phyloP scores from a whole-genome alignment of 768 basidiomycete genomes.

The Gloeophyllum trabeum region DNA sequence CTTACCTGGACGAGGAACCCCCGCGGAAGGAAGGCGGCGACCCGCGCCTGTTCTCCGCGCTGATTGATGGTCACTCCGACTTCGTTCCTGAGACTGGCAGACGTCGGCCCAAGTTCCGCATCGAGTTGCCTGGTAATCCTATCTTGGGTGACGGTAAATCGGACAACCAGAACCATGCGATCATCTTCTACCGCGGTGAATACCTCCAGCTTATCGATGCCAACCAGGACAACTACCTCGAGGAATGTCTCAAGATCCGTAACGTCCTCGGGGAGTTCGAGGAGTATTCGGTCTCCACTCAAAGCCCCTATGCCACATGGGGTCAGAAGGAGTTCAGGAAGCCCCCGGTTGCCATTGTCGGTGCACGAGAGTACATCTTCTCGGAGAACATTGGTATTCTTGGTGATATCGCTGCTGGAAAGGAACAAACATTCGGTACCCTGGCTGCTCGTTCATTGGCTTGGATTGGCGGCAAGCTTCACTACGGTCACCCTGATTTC shows the following conservation, averaged over 20 bases:
- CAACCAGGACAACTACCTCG: constrained; percentile 99
- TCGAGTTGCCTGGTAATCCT: constrained; percentile 97
- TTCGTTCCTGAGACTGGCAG: constrained; percentile 83
- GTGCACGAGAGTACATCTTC: constrained; percentile 99
- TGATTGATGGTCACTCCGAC: constrained; percentile 98
- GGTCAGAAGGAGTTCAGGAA: constrained; percentile 81
- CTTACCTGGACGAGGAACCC: constrained; percentile 95
- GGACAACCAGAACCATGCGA: constrained; percentile 99
- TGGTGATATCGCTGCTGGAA: constrained; percentile 96
- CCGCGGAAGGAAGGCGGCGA: constrained; percentile 92
- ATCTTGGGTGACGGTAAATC: constrained; percentile 99
- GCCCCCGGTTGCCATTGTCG: constrained; percentile 91
- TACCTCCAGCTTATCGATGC: constrained; percentile 99
- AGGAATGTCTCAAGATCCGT: constrained; percentile 98
- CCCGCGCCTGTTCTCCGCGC: constrained; percentile 86
- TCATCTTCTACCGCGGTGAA: constrained; percentile 98
- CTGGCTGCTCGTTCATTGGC: constrained; percentile 92
- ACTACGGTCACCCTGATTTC: constrained; percentile 99
- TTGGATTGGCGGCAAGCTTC: constrained; percentile 96
- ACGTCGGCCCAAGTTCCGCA: constrained; percentile 92
- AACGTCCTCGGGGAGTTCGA: constrained; percentile 98
- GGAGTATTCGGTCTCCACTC: constrained; percentile 74
- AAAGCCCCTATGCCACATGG: constrained; percentile 90
- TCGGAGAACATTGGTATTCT: constrained; percentile 99
- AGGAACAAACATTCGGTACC: constrained; percentile 99